Base-by-base conservation (phyloP, 441 rosid species). In the Pelargonium fulgidum region DNA sequence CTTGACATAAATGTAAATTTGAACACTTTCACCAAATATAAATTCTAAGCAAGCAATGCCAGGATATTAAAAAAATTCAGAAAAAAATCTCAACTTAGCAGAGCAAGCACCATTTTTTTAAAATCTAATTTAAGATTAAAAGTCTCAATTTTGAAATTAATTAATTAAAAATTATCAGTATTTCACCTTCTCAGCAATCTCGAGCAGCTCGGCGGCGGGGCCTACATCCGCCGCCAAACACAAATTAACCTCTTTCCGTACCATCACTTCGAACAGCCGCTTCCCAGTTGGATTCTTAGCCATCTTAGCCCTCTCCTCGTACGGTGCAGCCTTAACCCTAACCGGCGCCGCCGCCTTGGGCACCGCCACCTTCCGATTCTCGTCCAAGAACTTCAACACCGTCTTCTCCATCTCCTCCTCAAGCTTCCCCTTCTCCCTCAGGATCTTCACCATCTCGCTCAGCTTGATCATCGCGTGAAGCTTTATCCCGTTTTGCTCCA, bases 161-260 rank as follows among this genome's bases (percentile, higher is more conserved):
- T 29, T 33, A 3, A 36, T 0, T 5, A 36, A 36, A 5, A 36
- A 36, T 5, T 0, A 47, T n/a, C 52, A 47, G n/a, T 11, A 0
- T 13, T 24, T 16, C 33, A 88, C 96, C 84, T 91, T 89, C 39
- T 93, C 95, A 1, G 97, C 96, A 59, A 93, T 79, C 0, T 86
- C 85, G 54, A 93, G 96, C 87, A 91, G 80, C 72, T 91, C 92
- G 19, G 87, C 86, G 3, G 96, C 96, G 42, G 96, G 84, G 24
- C 86, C 89, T 70, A 89, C 99, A 75, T 89, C 99, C 39, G 97
- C 99, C 44, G 97, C 99, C 70, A 91, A 78, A 52, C 97, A 91
- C 47, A 93, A 83, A 84, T 91, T 91, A 13, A 88, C 89, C 79
- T 93, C 86, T 69, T 93, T 93, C 86, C 82, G 80, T 69, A 84